Base-by-base conservation (phyloP, 1,139 yeast genomes). In the Yamadazyma epiphylla region DNA sequence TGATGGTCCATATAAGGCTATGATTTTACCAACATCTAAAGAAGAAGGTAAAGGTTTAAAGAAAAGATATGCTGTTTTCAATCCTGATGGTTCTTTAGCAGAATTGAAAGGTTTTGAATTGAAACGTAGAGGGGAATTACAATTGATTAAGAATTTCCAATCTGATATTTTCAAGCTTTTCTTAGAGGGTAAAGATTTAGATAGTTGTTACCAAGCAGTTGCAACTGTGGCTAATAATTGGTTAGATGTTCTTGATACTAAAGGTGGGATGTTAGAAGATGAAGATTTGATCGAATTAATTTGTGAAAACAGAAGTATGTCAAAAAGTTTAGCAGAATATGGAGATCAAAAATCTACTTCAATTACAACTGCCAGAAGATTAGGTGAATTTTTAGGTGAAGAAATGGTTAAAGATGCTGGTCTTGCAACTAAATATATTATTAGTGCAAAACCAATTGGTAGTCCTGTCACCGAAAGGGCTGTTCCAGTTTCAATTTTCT, bases 331-430 rank as follows among this genome's bases (percentile, higher is more conserved):
- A 44, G 83, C 77, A 10, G 98, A 91, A 50, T 94, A 94, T 48
- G 97, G 80, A 5, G 74, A 70, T 19, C 96, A 88, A 51, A 94
- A 94, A 50, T 87, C 96, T 0, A 88, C 97, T 0, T 87, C 97
- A 0, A 91, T 94, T 42, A 88, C 97, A 2, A 91, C 98, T 2
- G 98, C 98, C 1, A 77, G 72, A 45, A 72, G 99, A 43, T 66
- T 94, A 30, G 96, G 96, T 35, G 97, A 91, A 46, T 91, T 94
- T 50, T 68, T 94, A 43, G 98, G 98, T n/a, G 89, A 83, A 39
- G 96, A 87, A 46, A 91, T 91, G 96, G 94, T 88, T 7, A 88
- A 87, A 47, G 97, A 89, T 59, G 89, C 91, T 33, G 98, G 98
- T 41, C 74, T 94, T 40, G 96, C 95, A 2, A 91, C 96, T 58